phyloP scores from a whole-genome alignment of 108 stramenopile genomes.

The Schizochytrium sp. region DNA sequence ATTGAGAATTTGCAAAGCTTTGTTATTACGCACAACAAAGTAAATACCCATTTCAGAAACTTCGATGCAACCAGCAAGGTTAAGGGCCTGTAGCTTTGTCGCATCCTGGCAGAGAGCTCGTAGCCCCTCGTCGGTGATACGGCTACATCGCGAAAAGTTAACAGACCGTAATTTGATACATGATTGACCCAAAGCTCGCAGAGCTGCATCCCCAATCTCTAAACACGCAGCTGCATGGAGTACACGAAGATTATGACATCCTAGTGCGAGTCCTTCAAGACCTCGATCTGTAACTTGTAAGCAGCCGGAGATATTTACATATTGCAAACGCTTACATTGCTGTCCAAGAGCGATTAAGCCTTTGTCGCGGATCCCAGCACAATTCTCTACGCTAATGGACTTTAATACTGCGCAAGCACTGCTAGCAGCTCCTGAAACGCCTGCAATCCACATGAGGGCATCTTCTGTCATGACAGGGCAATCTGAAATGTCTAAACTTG shows the following conservation, averaged over 20 bases:
- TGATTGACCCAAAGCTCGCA: background rate
- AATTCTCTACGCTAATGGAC: background rate
- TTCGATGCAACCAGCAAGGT: conserved; percentile 20
- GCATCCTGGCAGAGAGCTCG: background rate
- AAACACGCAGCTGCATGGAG: background rate
- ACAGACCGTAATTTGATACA: conserved; percentile 23
- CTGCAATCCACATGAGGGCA: background rate
- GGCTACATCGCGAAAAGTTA: background rate
- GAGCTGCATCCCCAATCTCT: background rate
- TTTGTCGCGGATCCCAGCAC: conserved; percentile 31
- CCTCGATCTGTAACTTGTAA: conserved; percentile 41
- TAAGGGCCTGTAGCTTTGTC: conserved; percentile 43
- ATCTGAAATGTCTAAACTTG: conserved; percentile 18
- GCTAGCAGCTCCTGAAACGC: conserved; percentile 5
- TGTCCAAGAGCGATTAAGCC: conserved; percentile 24
- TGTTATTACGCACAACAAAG: conserved; percentile 43
- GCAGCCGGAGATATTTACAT: conserved; percentile 6
- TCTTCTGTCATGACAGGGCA: conserved; percentile 42
- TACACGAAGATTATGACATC: background rate
- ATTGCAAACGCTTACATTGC: background rate
- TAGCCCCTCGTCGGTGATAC: conserved; percentile 29
- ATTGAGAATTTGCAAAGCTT: conserved; percentile 56
- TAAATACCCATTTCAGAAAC: conserved; percentile 52
- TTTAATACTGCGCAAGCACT: conserved; percentile 24
- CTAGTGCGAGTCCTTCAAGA: background rate